These are phyloP conservation scores for Rhizophagus clarus DNA, from an alignment of 192 early-diverging fungal species.

Conservation along the genomic window DNA sequence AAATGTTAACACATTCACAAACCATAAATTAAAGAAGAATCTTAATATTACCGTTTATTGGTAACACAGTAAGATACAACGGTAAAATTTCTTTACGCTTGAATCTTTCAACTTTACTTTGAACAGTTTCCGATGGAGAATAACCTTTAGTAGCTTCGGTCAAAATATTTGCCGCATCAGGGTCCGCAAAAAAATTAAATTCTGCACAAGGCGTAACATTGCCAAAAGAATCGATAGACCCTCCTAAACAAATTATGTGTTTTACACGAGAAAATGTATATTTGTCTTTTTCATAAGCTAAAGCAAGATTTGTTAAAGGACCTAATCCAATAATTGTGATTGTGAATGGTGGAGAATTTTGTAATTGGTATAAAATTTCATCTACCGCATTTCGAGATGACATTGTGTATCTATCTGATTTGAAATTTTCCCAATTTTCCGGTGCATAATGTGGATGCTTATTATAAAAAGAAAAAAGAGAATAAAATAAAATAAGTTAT, in stretches of 20 bases:
- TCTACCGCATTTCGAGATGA: slow-evolving; percentile 42
- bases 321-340: slow-evolving; percentile 51
- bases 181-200: slow-evolving; percentile 54
- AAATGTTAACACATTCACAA: too few species aligned
- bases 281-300: slow-evolving; percentile 49
- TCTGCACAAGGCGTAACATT: slow-evolving; percentile 50
- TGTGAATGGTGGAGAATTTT: slow-evolving; percentile 43
- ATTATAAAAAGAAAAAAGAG: background rate
- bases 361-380: slow-evolving; percentile 51
- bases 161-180: slow-evolving; percentile 44
- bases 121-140: background rate
- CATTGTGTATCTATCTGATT: slow-evolving; percentile 31
- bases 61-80: background rate
- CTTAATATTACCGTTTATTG: background rate
- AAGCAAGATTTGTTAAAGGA: slow-evolving; percentile 51
- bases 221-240: slow-evolving; percentile 36
- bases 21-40: too few species aligned
- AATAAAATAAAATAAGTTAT: too few species aligned
- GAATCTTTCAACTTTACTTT: background rate
- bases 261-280: slow-evolving; percentile 47
- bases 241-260: slow-evolving; percentile 52
- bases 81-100: background rate
- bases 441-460: background rate
- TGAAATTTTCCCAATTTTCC: slow-evolving; percentile 31
- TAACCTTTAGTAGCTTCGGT: slow-evolving; percentile 36